phyloP scores from a whole-genome alignment of 2,329 filamentous ascomycete genomes.

The Phoma sp. region DNA sequence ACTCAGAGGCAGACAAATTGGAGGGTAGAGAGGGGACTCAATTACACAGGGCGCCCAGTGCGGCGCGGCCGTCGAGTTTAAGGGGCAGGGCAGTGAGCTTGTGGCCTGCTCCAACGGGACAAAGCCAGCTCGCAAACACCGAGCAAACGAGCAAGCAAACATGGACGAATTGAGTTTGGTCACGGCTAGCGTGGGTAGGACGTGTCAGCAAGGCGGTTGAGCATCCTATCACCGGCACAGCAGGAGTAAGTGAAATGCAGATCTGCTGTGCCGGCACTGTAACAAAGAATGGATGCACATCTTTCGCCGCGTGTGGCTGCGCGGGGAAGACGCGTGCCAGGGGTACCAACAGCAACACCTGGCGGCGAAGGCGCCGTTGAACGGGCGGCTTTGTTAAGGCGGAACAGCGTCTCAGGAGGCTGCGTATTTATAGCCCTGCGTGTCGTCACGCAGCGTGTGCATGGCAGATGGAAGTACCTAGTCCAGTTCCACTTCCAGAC shows the following conservation, averaged over 20 bases:
- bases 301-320: constrained; percentile 5
- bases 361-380: constrained; percentile 12
- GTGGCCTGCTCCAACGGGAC: constrained; percentile 11
- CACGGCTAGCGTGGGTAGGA: constrained; percentile 20
- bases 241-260: constrained; percentile 14
- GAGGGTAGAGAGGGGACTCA: neutral
- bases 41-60: constrained; percentile 9
- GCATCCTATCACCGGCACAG: constrained; percentile 18
- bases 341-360: constrained; percentile 4
- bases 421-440: constrained; percentile 16
- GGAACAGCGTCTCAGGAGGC: constrained; percentile 15
- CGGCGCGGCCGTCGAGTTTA: constrained; percentile 9
- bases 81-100: constrained; percentile 4
- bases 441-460: constrained; percentile 11
- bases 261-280: constrained; percentile 12
- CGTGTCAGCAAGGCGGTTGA: constrained; percentile 31
- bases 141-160: constrained; percentile 10
- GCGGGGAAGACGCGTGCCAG: constrained; percentile 16
- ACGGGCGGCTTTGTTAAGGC: constrained; percentile 16
- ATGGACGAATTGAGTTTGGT: constrained; percentile 14
- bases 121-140: constrained; percentile 3
- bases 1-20: neutral
- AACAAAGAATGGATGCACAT: constrained; percentile 7
- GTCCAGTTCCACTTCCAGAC: neutral
- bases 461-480: neutral